Percentiles rank a stretch among this genome's conserved stretches.
Conservation (phyloP, 1,284 basidiomycete genomes). For the Pseudozyma pruni region DNA sequence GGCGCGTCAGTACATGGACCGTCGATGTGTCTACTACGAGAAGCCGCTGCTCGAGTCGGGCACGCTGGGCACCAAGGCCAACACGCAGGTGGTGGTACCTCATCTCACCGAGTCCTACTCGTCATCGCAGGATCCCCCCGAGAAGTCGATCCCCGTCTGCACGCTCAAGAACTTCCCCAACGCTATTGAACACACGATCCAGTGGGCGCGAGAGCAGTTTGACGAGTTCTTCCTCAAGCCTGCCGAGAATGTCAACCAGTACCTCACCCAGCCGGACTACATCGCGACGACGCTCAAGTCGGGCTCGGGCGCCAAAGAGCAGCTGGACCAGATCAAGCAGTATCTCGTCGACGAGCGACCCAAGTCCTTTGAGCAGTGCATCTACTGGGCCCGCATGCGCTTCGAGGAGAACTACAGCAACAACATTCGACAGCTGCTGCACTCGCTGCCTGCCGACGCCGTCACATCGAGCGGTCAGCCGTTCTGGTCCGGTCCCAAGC, state of each 20-base stretch:
- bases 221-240: conserved; percentile 94
- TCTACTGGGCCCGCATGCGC: conserved; percentile 93
- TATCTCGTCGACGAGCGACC: conserved; percentile 93
- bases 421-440: conserved; percentile 90
- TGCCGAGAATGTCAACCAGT: conserved; percentile 91
- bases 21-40: conserved; percentile 95
- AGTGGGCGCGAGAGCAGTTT: conserved; percentile 92
- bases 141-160: conserved; percentile 97
- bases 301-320: conserved; percentile 68
- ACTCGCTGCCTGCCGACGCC: conserved; percentile 93
- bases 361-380: conserved; percentile 95
- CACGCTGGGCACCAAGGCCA: conserved; percentile 98
- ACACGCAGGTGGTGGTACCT: conserved; percentile 95
- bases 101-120: conserved; percentile 97
- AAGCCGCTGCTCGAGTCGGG: conserved; percentile 98
- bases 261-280: conserved; percentile 96
- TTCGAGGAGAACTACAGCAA: conserved; percentile 97
- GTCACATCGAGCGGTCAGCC: conserved; percentile 88
- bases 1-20: conserved; percentile 98
- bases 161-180: conserved; percentile 99
- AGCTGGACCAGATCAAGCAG: conserved; percentile 87
- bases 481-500: conserved; percentile 83
- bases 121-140: conserved; percentile 98
- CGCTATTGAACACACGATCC: conserved; percentile 96
- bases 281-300: conserved; percentile 88